Percentiles rank a stretch among this genome's conserved stretches.
These are phyloP conservation scores for Moniliophthora roreri DNA, from an alignment of 1,284 basidiomycete species.

Conservation along the genomic window DNA sequence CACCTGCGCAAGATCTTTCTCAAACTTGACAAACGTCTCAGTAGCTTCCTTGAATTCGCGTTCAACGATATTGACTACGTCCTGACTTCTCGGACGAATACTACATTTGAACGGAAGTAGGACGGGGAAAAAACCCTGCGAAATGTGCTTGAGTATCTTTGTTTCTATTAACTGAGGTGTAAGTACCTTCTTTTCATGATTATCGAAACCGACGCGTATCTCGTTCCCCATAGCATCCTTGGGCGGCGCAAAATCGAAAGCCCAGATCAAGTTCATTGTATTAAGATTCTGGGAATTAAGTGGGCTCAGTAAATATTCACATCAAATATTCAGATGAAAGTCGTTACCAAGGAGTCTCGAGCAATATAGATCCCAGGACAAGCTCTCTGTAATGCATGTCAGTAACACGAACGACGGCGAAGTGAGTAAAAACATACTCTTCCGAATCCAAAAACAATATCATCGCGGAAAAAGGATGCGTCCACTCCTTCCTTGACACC, in stretches of 20 bases:
- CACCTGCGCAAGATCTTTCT: not conserved
- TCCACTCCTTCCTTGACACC: conserved; percentile 18
- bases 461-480: conserved; percentile 10
- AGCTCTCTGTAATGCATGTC: conserved; percentile 17
- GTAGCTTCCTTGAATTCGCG: conserved; percentile 14
- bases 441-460: conserved; percentile 18
- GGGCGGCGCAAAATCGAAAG: conserved; percentile 20
- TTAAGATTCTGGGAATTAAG: conserved; percentile 9
- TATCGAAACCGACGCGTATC: conserved; percentile 7
- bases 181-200: not conserved
- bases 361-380: conserved; percentile 31
- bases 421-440: conserved; percentile 12
- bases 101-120: conserved; percentile 15
- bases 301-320: not conserved
- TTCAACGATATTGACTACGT: conserved; percentile 12
- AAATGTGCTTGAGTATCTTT: not conserved
- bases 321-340: too few species aligned
- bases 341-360: conserved; percentile 20
- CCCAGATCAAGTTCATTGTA: conserved; percentile 27
- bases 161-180: not conserved
- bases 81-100: conserved; percentile 14
- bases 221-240: conserved; percentile 8
- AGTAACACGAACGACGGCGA: not conserved
- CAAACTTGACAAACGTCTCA: conserved; percentile 15
- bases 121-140: conserved; percentile 13